phyloP scores from a whole-genome alignment of 805 yeast species.

The Pichia cabralensis region DNA sequence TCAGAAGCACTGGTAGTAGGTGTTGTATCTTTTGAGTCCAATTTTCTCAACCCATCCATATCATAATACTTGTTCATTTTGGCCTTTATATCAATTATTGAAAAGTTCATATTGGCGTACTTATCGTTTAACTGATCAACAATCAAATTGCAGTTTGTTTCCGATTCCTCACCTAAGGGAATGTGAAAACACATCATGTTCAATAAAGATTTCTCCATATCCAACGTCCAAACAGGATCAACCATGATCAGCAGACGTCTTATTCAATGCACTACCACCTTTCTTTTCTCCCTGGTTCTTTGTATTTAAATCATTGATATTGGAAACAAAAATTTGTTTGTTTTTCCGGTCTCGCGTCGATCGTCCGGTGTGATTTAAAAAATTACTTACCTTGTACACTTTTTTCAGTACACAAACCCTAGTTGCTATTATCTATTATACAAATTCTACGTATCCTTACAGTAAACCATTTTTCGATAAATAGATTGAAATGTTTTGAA shows the following conservation, averaged over 20 bases:
- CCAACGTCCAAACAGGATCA: too few species aligned
- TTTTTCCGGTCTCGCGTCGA: too few species aligned
- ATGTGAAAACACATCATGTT: constrained; percentile 20
- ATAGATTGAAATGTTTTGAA: constrained; percentile 29
- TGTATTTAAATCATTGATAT: too few species aligned
- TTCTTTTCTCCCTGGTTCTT: too few species aligned
- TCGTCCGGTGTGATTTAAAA: too few species aligned
- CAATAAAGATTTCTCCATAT: constrained; percentile 17
- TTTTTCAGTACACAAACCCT: too few species aligned
- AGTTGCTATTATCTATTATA: too few species aligned
- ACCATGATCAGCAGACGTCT: too few species aligned
- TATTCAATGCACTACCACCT: too few species aligned
- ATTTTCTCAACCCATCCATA: constrained; percentile 17
- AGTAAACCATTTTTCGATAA: constrained; percentile 4
- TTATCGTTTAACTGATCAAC: constrained; percentile 13
- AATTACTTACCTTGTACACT: too few species aligned
- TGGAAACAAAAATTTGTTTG: too few species aligned
- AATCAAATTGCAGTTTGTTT: constrained; percentile 10
- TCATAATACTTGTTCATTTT: constrained; percentile 21
- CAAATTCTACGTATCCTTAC: not conserved
- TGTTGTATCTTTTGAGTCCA: constrained; percentile 13
- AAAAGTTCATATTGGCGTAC: constrained; percentile 11
- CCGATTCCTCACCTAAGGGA: constrained; percentile 20
- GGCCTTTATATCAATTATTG: constrained; percentile 10
- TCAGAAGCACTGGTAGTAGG: not conserved